Conservation (phyloP, 2,329 filamentous ascomycete species). For the Exophiala oligosperma region DNA sequence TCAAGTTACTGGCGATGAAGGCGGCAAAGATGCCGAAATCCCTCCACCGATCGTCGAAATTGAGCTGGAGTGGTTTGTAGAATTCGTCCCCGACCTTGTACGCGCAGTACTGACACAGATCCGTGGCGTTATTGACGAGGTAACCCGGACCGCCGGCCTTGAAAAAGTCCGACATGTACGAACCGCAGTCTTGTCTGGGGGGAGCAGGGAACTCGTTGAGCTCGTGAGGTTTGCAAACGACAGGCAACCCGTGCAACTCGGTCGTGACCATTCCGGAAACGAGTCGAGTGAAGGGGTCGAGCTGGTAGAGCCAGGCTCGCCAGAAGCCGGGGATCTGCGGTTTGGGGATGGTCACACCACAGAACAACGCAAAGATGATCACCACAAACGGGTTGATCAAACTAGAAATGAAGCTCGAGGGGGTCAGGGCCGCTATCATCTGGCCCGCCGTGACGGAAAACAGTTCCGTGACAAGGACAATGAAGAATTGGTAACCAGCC, state of each 20-base stretch:
- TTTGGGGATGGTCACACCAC: conserved; percentile 78
- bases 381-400: conserved; percentile 81
- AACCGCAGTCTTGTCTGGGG: conserved; percentile 64
- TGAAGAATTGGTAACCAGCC: conserved; percentile 84
- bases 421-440: conserved; percentile 73
- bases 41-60: conserved; percentile 71
- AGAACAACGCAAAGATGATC: conserved; percentile 82
- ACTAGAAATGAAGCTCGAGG: conserved; percentile 74
- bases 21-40: conserved; percentile 76
- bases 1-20: conserved; percentile 71
- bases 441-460: conserved; percentile 82
- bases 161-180: conserved; percentile 76
- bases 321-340: conserved; percentile 77
- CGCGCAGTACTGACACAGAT: conserved; percentile 76
- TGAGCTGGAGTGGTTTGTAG: conserved; percentile 66
- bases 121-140: conserved; percentile 64
- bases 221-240: conserved; percentile 63
- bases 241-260: conserved; percentile 66
- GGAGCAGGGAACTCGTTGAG: conserved; percentile 70
- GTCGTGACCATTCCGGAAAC: conserved; percentile 79
- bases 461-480: conserved; percentile 78
- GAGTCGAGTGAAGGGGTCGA: conserved; percentile 80
- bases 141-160: conserved; percentile 69
- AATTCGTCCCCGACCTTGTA: conserved; percentile 80
- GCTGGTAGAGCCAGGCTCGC: conserved; percentile 77